Evolutionary conservation across 192 early-diverging fungal genomes (phyloP).

Genomic region (Radiomyces spectabilis): DNA sequence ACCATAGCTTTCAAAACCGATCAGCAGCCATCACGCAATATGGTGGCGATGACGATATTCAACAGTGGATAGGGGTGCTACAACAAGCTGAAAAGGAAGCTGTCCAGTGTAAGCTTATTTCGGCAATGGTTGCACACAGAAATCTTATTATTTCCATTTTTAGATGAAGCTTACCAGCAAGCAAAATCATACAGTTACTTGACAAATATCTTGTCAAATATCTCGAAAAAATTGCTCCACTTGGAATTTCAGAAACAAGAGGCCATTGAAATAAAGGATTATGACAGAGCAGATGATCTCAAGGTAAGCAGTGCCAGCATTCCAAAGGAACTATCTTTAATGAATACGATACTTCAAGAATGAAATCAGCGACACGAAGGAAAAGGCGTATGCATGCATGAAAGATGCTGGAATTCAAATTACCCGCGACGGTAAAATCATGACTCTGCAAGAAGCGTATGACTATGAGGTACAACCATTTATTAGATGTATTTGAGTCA

Average conservation of each 20-base stretch:
- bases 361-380: conserved; percentile 20
- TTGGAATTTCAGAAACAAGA: conserved; percentile 47
- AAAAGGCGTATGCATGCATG: conserved; percentile 8
- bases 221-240: conserved; percentile 17
- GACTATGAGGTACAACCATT: too few species aligned
- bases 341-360: too few species aligned
- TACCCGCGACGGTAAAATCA: too few species aligned
- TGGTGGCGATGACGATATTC: conserved; percentile 13
- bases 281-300: conserved; percentile 63
- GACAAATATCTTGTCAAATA: conserved; percentile 8
- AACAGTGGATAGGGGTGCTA: conserved; percentile 31
- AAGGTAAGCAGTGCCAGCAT: too few species aligned
- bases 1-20: conserved; percentile 10
- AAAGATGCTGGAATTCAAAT: conserved; percentile 12
- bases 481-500: too few species aligned
- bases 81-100: conserved; percentile 49
- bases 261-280: conserved; percentile 67
- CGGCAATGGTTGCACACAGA: too few species aligned
- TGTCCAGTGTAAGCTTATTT: conserved; percentile 45
- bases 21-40: neutral
- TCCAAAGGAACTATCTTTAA: too few species aligned
- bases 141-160: too few species aligned
- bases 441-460: too few species aligned
- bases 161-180: conserved; percentile 52
- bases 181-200: conserved; percentile 56